Conservation (phyloP, 2,329 filamentous ascomycete genomes). For the Diaporthe helianthi region DNA sequence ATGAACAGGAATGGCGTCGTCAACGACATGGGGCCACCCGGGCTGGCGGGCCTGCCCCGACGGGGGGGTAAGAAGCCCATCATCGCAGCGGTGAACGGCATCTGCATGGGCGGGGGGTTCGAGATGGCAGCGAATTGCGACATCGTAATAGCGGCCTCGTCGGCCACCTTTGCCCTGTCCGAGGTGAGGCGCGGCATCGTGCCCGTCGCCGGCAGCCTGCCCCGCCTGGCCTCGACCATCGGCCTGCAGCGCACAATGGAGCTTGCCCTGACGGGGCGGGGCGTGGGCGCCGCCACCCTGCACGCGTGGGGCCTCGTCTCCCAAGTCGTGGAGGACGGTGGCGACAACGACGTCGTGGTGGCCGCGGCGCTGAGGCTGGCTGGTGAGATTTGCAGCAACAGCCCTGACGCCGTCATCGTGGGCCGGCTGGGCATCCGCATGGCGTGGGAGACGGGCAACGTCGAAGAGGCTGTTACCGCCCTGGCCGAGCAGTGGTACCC, state of each 20-base stretch:
- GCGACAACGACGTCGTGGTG: constrained; percentile 55
- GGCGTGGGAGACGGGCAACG: constrained; percentile 67
- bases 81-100: constrained; percentile 76
- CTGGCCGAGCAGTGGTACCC: constrained; percentile 39
- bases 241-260: constrained; percentile 74
- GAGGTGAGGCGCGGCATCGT: constrained; percentile 76
- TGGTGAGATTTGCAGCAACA: constrained; percentile 63
- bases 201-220: constrained; percentile 73
- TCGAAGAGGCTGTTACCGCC: constrained; percentile 38
- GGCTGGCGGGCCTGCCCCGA: constrained; percentile 69
- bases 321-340: constrained; percentile 55
- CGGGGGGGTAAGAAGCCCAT: constrained; percentile 76
- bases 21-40: constrained; percentile 50
- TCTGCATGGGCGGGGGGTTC: constrained; percentile 75
- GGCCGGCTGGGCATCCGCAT: constrained; percentile 72
- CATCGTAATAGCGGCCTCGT: constrained; percentile 65
- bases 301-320: constrained; percentile 73
- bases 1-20: constrained; percentile 47
- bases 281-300: constrained; percentile 65
- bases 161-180: constrained; percentile 70
- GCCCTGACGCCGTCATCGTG: constrained; percentile 78
- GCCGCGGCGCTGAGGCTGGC: constrained; percentile 60
- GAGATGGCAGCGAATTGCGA: constrained; percentile 78
- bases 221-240: constrained; percentile 70
- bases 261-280: constrained; percentile 72